Conservation (phyloP, 768 basidiomycete genomes). For the Rhodotorula toruloides region DNA sequence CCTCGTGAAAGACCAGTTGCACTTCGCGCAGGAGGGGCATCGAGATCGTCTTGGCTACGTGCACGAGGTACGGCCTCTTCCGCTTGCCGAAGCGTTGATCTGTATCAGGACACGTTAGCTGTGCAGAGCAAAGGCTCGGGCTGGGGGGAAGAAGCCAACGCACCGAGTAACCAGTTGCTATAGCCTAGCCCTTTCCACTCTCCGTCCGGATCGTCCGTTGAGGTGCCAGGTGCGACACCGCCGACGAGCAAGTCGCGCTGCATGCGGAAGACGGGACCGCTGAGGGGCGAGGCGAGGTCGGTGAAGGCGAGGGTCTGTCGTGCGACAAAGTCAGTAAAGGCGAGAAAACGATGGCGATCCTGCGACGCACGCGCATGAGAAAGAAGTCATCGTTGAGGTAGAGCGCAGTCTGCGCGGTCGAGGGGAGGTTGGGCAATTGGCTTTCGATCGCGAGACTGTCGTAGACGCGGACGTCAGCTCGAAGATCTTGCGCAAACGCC, state of each 20-base stretch:
- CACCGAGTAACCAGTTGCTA: conserved; percentile 47
- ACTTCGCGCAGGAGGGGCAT: conserved; percentile 47
- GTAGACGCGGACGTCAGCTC: background rate
- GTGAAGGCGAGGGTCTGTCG: conserved; percentile 12
- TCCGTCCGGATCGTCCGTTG: conserved; percentile 40
- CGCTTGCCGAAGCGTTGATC: conserved; percentile 50
- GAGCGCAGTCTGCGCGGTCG: conserved; percentile 7
- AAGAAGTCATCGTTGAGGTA: conserved; percentile 52
- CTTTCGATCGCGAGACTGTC: conserved; percentile 40
- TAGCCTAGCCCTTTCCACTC: conserved; percentile 51
- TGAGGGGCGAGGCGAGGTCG: conserved; percentile 38
- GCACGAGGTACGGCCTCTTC: conserved; percentile 49
- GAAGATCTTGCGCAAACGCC: background rate
- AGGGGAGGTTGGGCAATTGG: conserved; percentile 32
- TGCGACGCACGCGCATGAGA: conserved; percentile 34
- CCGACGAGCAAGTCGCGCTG: conserved; percentile 46
- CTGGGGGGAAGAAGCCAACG: background rate
- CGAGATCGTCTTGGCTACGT: conserved; percentile 49
- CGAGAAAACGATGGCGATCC: background rate
- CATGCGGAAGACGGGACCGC: conserved; percentile 50
- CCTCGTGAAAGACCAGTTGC: conserved; percentile 44
- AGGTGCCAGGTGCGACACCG: conserved; percentile 21
- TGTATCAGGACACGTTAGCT: background rate
- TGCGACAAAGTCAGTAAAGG: background rate
- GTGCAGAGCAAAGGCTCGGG: background rate